Evolutionary conservation across 1,284 basidiomycete species (phyloP).

Genomic region (Ceratobasidium sp.): DNA sequence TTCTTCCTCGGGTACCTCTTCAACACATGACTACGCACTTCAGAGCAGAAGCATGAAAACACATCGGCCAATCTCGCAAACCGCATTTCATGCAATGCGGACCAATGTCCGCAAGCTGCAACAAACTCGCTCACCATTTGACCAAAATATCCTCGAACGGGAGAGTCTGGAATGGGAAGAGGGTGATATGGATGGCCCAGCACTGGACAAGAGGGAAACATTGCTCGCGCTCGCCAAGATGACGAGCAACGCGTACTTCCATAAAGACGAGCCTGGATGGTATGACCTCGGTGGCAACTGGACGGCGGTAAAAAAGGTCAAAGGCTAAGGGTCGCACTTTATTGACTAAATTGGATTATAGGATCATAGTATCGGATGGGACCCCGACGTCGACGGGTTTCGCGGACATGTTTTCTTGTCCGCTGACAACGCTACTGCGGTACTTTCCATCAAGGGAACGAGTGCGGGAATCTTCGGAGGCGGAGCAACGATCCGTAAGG

Average conservation of each 20-base stretch:
- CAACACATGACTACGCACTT: conserved; percentile 46
- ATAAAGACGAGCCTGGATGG: conserved; percentile 78
- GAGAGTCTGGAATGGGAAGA: conserved; percentile 47
- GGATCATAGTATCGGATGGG: conserved; percentile 95
- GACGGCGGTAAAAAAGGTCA: conserved; percentile 71
- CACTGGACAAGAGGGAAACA: conserved; percentile 85
- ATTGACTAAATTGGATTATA: conserved; percentile 53
- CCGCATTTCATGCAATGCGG: conserved; percentile 17
- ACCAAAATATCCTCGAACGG: conserved; percentile 10
- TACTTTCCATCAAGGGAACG: conserved; percentile 96
- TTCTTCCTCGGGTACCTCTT: conserved; percentile 50
- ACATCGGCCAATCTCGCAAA: conserved; percentile 11
- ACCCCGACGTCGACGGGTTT: conserved; percentile 79
- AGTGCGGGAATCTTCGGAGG: conserved; percentile 71
- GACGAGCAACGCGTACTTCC: conserved; percentile 89
- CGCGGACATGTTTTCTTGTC: conserved; percentile 91
- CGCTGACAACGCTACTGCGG: conserved; percentile 82
- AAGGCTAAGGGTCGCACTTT: neutral
- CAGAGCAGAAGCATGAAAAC: neutral
- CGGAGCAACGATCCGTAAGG: conserved; percentile 89
- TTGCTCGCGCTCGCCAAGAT: conserved; percentile 89
- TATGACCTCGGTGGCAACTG: conserved; percentile 82
- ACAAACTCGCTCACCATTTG: conserved; percentile 56
- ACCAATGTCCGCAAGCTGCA: conserved; percentile 50
- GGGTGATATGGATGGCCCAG: conserved; percentile 67